A percentile compares a stretch with the other conserved stretches of the same genome.
These are phyloP conservation scores for Hyparrhenia diplandra DNA, from an alignment of 176 grass and related monocot species.

Conservation along the genomic window DNA sequence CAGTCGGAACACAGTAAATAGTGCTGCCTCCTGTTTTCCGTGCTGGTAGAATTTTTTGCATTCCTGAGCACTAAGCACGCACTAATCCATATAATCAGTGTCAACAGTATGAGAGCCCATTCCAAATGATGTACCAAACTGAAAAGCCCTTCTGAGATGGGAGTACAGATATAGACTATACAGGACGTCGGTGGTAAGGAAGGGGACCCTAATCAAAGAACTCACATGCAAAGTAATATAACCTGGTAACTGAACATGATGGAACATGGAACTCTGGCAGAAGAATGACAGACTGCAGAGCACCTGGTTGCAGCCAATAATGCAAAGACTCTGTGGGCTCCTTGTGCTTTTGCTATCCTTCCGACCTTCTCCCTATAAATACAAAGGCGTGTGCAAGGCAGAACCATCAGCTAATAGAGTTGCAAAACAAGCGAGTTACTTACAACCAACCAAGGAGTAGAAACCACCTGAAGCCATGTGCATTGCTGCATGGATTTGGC, in stretches of 20 bases:
- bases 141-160: neutral
- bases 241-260: conserved; percentile 23
- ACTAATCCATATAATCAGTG: neutral
- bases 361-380: conserved; percentile 46
- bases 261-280: conserved; percentile 19
- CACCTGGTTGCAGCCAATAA: conserved; percentile 37
- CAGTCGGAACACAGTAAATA: neutral
- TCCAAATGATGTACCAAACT: conserved; percentile 1
- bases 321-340: conserved; percentile 25
- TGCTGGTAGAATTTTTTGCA: neutral
- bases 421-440: neutral
- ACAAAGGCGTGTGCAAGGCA: conserved; percentile 24
- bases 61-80: neutral
- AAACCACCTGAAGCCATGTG: conserved; percentile 60
- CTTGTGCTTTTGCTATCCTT: neutral
- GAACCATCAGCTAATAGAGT: conserved; percentile 21
- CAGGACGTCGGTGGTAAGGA: conserved; percentile 12
- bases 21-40: neutral
- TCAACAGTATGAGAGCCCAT: neutral
- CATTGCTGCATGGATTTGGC: conserved; percentile 94
- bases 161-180: neutral
- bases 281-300: conserved; percentile 25
- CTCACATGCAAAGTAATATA: conserved; percentile 11
- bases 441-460: conserved; percentile 7
- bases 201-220: neutral